Conservation (phyloP, 768 basidiomycete genomes). For the Stropharia rugosoannulata region DNA sequence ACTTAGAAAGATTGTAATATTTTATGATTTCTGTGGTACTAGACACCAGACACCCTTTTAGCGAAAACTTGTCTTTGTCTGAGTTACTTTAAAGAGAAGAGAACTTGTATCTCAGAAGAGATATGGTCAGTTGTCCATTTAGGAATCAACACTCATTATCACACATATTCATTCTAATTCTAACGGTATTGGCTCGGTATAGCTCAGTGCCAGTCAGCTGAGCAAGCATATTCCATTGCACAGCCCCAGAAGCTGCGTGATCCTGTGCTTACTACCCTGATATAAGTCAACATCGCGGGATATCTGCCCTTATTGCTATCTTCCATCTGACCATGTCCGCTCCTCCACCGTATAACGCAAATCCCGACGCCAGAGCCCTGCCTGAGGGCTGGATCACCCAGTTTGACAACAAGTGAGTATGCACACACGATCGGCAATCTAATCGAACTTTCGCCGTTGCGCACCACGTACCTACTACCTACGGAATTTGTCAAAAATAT, state of each 20-base stretch:
- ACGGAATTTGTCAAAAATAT: not conserved
- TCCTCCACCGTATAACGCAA: constrained; percentile 39
- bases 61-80: too few relatives aligned
- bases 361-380: constrained; percentile 60
- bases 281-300: constrained; percentile 12
- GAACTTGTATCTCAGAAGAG: too few relatives aligned
- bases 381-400: constrained; percentile 71
- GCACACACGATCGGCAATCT: constrained; percentile 15
- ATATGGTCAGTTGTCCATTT: too few relatives aligned
- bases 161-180: too few relatives aligned
- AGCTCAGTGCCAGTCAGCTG: not conserved
- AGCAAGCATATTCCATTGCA: not conserved
- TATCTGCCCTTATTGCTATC: constrained; percentile 2
- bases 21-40: too few relatives aligned
- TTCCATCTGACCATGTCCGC: constrained; percentile 35
- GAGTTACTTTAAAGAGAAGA: too few relatives aligned
- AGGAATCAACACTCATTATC: too few relatives aligned
- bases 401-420: constrained; percentile 63
- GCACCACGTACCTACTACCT: too few relatives aligned
- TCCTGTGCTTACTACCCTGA: constrained; percentile 22
- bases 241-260: constrained; percentile 21
- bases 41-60: too few relatives aligned
- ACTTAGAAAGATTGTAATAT: too few relatives aligned
- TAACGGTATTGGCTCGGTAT: too few relatives aligned
- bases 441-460: constrained; percentile 11